Evolutionary conservation across 257 asterid species (phyloP).

Genomic region (Solanum medicagineum): DNA sequence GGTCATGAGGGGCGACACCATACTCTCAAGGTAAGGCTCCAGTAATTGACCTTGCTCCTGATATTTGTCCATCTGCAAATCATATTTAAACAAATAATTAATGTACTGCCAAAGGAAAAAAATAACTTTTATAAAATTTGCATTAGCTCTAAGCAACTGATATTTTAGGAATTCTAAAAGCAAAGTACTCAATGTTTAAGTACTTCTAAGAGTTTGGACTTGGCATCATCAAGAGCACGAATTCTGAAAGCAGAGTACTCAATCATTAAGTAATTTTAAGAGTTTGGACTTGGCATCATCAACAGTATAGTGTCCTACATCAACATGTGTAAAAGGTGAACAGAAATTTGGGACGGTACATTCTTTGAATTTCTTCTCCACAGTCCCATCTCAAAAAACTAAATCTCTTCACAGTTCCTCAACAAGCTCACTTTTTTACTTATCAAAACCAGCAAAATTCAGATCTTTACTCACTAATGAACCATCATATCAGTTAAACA

Average conservation of each 20-base stretch:
- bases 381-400: background rate
- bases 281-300: background rate
- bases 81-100: background rate
- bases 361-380: background rate
- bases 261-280: background rate
- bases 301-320: background rate
- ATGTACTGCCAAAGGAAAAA: background rate
- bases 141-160: background rate
- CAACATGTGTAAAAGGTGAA: background rate
- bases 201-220: background rate
- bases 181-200: background rate
- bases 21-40: slow-evolving; percentile 91
- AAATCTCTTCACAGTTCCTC: background rate
- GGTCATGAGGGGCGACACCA: slow-evolving; percentile 77
- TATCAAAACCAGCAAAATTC: background rate
- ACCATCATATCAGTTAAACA: background rate
- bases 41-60: slow-evolving; percentile 93
- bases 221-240: no score
- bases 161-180: background rate
- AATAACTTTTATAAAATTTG: background rate
- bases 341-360: background rate
- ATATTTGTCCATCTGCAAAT: slow-evolving; percentile 82
- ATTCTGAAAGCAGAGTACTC: background rate
- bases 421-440: background rate
- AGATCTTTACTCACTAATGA: background rate